These are phyloP conservation scores for Iodosphaeria phyllophila DNA, from an alignment of 2,329 filamentous ascomycete species.

Conservation along the genomic window DNA sequence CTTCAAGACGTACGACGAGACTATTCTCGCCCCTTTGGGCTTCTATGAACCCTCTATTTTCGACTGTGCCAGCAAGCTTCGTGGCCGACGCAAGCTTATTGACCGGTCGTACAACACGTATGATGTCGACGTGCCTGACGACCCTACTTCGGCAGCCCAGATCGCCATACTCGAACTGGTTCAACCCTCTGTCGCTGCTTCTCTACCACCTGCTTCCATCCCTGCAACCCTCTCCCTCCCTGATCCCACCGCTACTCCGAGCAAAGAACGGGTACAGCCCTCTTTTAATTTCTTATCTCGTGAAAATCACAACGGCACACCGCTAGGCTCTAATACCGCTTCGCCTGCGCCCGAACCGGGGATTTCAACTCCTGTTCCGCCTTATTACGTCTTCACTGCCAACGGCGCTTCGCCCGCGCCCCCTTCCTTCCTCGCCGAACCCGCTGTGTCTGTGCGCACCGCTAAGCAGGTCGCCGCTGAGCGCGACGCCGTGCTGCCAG, in stretches of 20 bases:
- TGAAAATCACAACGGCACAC: constrained; percentile 55
- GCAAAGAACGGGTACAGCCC: constrained; percentile 44
- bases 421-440: constrained; percentile 25
- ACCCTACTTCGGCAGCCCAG: constrained; percentile 74
- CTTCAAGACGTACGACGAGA: constrained; percentile 95
- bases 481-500: constrained; percentile 63
- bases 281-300: constrained; percentile 55
- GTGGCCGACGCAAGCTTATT: constrained; percentile 61
- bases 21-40: constrained; percentile 88
- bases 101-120: constrained; percentile 86
- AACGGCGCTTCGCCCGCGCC: constrained; percentile 27
- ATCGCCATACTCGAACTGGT: constrained; percentile 41
- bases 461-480: constrained; percentile 40
- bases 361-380: constrained; percentile 43
- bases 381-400: constrained; percentile 34
- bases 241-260: constrained; percentile 35
- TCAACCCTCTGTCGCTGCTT: constrained; percentile 35
- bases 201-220: constrained; percentile 15
- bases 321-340: constrained; percentile 68
- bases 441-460: constrained; percentile 31
- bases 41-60: constrained; percentile 81
- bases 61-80: constrained; percentile 63
- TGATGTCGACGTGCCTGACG: constrained; percentile 70
- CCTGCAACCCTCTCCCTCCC: too few relatives aligned
- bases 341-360: constrained; percentile 79